A percentile compares a stretch with the other conserved stretches of the same genome.
These are phyloP conservation scores for Diospyros lotus DNA, from an alignment of 148 eudicot species.

Conservation along the genomic window DNA sequence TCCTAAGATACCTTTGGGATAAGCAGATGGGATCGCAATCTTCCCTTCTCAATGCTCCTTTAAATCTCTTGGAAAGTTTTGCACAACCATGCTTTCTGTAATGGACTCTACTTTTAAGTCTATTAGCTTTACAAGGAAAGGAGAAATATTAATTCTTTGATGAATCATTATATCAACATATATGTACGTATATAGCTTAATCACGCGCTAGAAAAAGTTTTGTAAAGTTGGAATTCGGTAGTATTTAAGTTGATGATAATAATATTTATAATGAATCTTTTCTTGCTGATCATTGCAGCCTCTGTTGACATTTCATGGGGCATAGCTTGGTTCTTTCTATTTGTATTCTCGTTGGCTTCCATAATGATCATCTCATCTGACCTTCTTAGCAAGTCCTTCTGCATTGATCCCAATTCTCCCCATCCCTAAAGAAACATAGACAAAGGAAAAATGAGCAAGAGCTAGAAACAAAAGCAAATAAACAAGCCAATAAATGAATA, in stretches of 20 bases:
- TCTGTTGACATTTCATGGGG: not conserved
- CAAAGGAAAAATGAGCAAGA: not conserved
- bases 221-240: conserved; percentile 11
- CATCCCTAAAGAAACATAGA: not conserved
- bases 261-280: not conserved
- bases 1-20: not conserved
- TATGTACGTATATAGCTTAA: not conserved
- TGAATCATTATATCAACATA: not conserved
- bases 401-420: not conserved
- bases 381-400: not conserved
- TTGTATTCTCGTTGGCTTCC: not conserved
- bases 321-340: not conserved
- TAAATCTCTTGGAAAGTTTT: not conserved
- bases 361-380: not conserved
- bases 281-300: not conserved
- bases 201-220: not conserved
- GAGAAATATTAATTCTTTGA: not conserved
- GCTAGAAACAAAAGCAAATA: not conserved
- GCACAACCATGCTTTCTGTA: not conserved
- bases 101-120: not conserved
- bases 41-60: conserved; percentile 6
- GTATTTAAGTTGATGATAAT: not conserved
- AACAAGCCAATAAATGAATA: not conserved
- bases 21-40: conserved; percentile 7
- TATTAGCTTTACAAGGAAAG: not conserved